A percentile compares a stretch with the other conserved stretches of the same genome.
Evolutionary conservation across 495 filamentous ascomycete genomes (phyloP).

Genomic region (Penicillium waksmanii): DNA sequence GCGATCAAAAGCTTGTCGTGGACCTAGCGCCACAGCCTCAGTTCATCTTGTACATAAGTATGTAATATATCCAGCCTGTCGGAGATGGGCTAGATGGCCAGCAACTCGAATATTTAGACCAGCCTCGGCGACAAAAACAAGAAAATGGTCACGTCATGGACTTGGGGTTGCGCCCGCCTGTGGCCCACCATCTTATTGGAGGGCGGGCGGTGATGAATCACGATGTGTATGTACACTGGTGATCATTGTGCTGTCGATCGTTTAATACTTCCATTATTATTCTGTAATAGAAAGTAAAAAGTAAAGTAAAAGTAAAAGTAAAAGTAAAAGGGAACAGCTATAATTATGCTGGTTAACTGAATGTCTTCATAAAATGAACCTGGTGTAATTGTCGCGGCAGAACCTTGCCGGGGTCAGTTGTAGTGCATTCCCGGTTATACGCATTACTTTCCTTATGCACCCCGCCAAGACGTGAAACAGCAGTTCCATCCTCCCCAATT

Average conservation of each 20-base stretch:
- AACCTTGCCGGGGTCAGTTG: conserved; percentile 15
- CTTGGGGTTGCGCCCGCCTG: conserved; percentile 4
- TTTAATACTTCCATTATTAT: background rate
- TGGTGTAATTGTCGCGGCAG: conserved; percentile 5
- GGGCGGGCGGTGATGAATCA: conserved; percentile 10
- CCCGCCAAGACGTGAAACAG: conserved; percentile 7
- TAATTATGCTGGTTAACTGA: background rate
- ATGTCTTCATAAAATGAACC: background rate
- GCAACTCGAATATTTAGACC: background rate
- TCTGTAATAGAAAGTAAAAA: background rate
- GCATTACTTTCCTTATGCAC: conserved; percentile 15
- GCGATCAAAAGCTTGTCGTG: conserved; percentile 4
- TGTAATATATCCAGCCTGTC: too few relatives aligned
- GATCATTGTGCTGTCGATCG: background rate
- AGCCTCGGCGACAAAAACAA: background rate
- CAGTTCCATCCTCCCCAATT: background rate
- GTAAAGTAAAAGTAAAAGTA: background rate
- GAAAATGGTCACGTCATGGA: conserved; percentile 32
- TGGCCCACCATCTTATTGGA: background rate
- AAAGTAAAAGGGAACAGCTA: background rate
- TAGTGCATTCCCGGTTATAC: conserved; percentile 7
- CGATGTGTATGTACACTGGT: background rate
- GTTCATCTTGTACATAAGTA: background rate
- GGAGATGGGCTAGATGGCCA: too few relatives aligned
- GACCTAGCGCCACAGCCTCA: background rate